Evolutionary conservation across 1,284 basidiomycete genomes (phyloP).

Genomic region (Ganoderma multipileum): DNA sequence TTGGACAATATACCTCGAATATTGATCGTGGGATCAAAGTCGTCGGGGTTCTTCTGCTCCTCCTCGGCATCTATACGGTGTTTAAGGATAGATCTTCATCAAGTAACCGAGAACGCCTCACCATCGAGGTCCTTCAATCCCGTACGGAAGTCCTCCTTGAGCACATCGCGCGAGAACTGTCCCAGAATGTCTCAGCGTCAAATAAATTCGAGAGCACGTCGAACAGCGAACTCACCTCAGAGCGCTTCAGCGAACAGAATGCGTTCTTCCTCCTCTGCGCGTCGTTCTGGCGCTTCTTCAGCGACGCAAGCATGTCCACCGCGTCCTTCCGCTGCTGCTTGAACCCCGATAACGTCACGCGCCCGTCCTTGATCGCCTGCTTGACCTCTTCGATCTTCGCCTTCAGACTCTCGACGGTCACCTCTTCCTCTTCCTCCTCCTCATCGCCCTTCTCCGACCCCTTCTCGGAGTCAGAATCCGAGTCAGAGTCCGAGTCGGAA

Average conservation of each 20-base stretch:
- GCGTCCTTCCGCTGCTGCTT: constrained; percentile 55
- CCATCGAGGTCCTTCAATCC: constrained; percentile 67
- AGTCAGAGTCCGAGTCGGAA: constrained; percentile 29
- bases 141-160: constrained; percentile 65
- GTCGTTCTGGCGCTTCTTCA: constrained; percentile 53
- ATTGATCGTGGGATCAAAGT: constrained; percentile 58
- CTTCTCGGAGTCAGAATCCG: constrained; percentile 13
- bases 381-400: constrained; percentile 51
- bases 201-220: not conserved
- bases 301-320: constrained; percentile 48
- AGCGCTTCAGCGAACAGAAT: constrained; percentile 64
- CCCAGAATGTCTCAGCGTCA: not conserved
- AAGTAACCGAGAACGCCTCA: constrained; percentile 32
- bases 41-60: constrained; percentile 60
- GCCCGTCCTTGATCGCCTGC: constrained; percentile 48
- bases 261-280: constrained; percentile 65
- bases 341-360: constrained; percentile 46
- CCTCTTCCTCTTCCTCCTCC: constrained; percentile 39
- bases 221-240: constrained; percentile 48
- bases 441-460: constrained; percentile 31
- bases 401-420: constrained; percentile 54
- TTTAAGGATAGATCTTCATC: constrained; percentile 4
- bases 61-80: constrained; percentile 54
- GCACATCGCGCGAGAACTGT: constrained; percentile 60
- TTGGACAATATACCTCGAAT: constrained; percentile 50